These are phyloP conservation scores for Mycocentrospora acerina DNA, from an alignment of 2,329 filamentous ascomycete species.

Conservation along the genomic window DNA sequence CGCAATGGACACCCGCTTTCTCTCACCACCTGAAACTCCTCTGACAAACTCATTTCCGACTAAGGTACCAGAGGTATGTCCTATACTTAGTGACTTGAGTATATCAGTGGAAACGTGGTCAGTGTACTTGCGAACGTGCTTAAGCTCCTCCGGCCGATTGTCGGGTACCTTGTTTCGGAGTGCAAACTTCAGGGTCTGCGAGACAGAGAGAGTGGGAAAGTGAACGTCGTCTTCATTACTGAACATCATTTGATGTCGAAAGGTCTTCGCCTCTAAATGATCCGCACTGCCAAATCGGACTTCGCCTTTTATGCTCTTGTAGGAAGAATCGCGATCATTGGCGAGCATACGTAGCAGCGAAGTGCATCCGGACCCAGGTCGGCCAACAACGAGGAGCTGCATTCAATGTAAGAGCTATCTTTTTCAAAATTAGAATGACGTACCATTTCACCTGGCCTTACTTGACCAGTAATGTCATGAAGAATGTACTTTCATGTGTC, in stretches of 20 bases:
- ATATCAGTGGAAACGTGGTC: background rate
- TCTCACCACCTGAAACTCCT: slow-evolving; percentile 59
- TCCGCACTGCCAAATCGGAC: slow-evolving; percentile 52
- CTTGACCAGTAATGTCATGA: no score
- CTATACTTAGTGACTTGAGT: slow-evolving; percentile 40
- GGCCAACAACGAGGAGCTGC: slow-evolving; percentile 69
- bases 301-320: slow-evolving; percentile 70
- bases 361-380: slow-evolving; percentile 48
- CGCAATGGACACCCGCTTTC: slow-evolving; percentile 60
- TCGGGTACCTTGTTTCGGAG: slow-evolving; percentile 59
- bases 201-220: slow-evolving; percentile 77
- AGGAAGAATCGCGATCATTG: slow-evolving; percentile 54
- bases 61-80: slow-evolving; percentile 62
- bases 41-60: slow-evolving; percentile 57
- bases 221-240: slow-evolving; percentile 77
- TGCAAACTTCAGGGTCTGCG: slow-evolving; percentile 71
- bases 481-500: no score
- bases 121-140: slow-evolving; percentile 15
- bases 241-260: slow-evolving; percentile 58
- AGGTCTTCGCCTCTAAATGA: slow-evolving; percentile 71
- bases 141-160: slow-evolving; percentile 50
- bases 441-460: slow-evolving; percentile 71
- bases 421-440: no score
- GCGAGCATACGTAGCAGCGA: slow-evolving; percentile 71
- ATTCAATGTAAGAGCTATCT: no score